phyloP scores from a whole-genome alignment of 2,329 filamentous ascomycete species.

The Macrophomina tecta region DNA sequence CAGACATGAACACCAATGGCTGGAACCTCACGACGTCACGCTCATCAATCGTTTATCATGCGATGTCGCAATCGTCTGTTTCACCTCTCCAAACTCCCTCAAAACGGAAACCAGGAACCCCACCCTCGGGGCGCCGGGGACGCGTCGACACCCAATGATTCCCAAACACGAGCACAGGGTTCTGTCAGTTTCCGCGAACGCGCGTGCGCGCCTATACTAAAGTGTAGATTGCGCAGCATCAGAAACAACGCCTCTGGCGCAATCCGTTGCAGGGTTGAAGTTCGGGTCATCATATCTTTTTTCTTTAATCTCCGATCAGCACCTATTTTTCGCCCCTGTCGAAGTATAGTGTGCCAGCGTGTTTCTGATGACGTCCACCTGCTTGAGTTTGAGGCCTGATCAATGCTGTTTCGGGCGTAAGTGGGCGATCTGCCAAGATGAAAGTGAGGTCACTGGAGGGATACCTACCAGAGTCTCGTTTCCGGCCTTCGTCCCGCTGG shows the following conservation, averaged over 20 bases:
- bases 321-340: not conserved
- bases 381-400: not conserved
- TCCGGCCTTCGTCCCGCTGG: not conserved
- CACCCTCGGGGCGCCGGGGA: not conserved
- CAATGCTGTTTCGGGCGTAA: not conserved
- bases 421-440: not conserved
- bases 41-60: not conserved
- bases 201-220: not conserved
- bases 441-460: not conserved
- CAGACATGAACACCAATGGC: not conserved
- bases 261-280: not conserved
- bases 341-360: not conserved
- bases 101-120: not conserved
- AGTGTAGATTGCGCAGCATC: not conserved
- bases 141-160: not conserved
- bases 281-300: not conserved
- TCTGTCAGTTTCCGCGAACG: not conserved
- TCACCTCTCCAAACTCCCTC: no score
- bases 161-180: not conserved
- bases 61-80: not conserved
- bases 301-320: slow-evolving; percentile 2
- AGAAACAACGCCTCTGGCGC: no score
- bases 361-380: not conserved
- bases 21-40: not conserved
- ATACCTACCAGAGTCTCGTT: no score